Percentiles rank a stretch among this genome's conserved stretches.
These are phyloP conservation scores for Quercus aquifolioides DNA, from an alignment of 306 rosid genomes.

Conservation along the genomic window DNA sequence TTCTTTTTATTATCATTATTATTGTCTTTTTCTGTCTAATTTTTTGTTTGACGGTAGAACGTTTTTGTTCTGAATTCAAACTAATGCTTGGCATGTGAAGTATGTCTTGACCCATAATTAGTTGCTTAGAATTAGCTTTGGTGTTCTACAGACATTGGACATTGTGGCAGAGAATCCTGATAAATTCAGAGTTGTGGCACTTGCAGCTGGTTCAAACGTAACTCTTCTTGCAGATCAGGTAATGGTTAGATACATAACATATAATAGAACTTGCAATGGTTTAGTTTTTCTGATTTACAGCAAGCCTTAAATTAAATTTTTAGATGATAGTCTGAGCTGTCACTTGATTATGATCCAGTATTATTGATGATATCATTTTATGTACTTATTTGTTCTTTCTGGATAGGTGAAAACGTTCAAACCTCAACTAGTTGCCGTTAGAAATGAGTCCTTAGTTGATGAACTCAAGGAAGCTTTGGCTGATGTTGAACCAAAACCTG, in stretches of 20 bases:
- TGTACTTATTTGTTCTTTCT: not conserved
- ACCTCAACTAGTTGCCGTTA: slow-evolving; percentile 86
- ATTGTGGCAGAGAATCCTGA: slow-evolving; percentile 98
- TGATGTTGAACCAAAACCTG: slow-evolving; percentile 78
- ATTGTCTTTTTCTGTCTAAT: no score
- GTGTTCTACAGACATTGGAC: slow-evolving; percentile 77
- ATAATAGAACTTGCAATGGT: slow-evolving; percentile 8
- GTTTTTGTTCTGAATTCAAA: not conserved
- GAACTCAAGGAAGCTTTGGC: slow-evolving; percentile 90
- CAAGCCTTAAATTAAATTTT: not conserved
- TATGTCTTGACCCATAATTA: slow-evolving; percentile 18
- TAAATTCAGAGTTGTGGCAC: slow-evolving; percentile 81
- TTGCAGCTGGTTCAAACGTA: slow-evolving; percentile 96
- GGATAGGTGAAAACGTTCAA: slow-evolving; percentile 80
- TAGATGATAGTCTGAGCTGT: not conserved
- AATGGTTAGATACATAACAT: slow-evolving; percentile 10
- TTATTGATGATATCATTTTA: not conserved
- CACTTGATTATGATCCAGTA: not conserved
- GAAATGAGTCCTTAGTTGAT: slow-evolving; percentile 75
- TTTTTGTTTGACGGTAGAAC: not conserved
- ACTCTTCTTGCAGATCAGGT: slow-evolving; percentile 98
- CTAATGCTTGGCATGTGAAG: not conserved
- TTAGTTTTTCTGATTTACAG: not conserved
- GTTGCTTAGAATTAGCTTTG: slow-evolving; percentile 15
- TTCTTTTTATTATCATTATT: not conserved